phyloP scores from a whole-genome alignment of 352 stramenopile genomes.

The Phytophthora capsici region DNA sequence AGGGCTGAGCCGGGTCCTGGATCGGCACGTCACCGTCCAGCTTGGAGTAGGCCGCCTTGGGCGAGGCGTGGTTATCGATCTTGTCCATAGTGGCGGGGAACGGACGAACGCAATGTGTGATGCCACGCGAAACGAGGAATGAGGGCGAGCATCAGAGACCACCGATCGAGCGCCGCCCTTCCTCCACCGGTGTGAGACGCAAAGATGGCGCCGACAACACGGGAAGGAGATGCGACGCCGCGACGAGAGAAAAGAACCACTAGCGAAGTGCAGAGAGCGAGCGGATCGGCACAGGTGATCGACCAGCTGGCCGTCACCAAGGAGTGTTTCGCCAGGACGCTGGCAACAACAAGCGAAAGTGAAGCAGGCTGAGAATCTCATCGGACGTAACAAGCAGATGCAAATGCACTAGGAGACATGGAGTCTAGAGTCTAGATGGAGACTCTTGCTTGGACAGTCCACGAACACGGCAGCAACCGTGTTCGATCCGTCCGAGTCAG shows the following conservation, averaged over 20 bases:
- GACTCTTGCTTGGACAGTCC: too few relatives aligned
- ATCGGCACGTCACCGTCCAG: conserved; percentile 32
- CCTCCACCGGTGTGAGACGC: conserved; percentile 14
- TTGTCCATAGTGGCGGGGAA: conserved; percentile 27
- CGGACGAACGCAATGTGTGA: conserved; percentile 1
- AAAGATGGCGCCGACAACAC: conserved; percentile 38
- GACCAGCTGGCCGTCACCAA: conserved; percentile 14
- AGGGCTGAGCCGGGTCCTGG: conserved; percentile 11
- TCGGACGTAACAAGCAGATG: background rate
- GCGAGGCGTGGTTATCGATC: conserved; percentile 24
- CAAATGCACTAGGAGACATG: background rate
- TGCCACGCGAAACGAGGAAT: conserved; percentile 33
- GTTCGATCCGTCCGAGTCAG: too few relatives aligned
- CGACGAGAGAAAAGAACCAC: conserved; percentile 33
- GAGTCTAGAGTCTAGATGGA: background rate
- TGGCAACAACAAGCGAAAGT: conserved; percentile 5
- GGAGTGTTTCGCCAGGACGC: conserved; percentile 8
- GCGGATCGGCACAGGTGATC: conserved; percentile 16
- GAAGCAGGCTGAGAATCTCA: background rate
- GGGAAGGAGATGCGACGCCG: conserved; percentile 23
- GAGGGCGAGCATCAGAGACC: conserved; percentile 1
- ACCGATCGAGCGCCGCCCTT: conserved; percentile 14
- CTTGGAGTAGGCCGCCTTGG: conserved; percentile 30
- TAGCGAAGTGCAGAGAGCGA: conserved; percentile 19
- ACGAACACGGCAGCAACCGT: too few relatives aligned